These are phyloP conservation scores for Ceratocystis ficicola DNA, from an alignment of 2,329 filamentous ascomycete species.

Conservation along the genomic window DNA sequence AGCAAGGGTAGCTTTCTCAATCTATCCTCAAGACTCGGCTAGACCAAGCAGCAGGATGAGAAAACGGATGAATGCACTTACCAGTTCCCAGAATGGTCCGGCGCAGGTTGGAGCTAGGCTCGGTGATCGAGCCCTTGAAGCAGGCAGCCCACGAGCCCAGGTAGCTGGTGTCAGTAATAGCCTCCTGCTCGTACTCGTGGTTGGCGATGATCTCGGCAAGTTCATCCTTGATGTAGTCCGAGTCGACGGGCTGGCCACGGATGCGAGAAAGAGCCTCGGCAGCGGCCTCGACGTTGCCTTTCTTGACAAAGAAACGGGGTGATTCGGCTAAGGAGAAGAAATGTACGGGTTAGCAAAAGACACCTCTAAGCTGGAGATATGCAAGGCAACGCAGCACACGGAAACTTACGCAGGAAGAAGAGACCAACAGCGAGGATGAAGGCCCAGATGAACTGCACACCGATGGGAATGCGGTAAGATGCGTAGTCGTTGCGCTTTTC, in stretches of 20 bases:
- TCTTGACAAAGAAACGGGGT: constrained; percentile 75
- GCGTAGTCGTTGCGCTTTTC: constrained; percentile 48
- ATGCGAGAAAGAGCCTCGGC: constrained; percentile 51
- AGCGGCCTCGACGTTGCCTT: constrained; percentile 55
- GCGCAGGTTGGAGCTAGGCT: constrained; percentile 55
- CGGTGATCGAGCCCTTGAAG: constrained; percentile 51
- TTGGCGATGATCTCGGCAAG: constrained; percentile 80
- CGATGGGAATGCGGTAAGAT: constrained; percentile 71
- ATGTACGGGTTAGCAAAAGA: neutral
- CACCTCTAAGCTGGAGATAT: neutral
- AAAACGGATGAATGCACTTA: constrained; percentile 23
- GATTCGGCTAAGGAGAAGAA: constrained; percentile 47
- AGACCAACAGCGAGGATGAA: constrained; percentile 61
- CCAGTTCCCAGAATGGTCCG: constrained; percentile 57
- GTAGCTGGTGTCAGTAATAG: constrained; percentile 54
- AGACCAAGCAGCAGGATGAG: neutral
- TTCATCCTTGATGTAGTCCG: constrained; percentile 64
- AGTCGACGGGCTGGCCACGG: constrained; percentile 60
- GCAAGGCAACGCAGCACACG: neutral
- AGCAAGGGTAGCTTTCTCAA: neutral
- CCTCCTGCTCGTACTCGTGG: constrained; percentile 66
- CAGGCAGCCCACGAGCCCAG: constrained; percentile 56
- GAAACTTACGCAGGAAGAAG: constrained; percentile 47
- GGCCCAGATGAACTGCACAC: constrained; percentile 69
- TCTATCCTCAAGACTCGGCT: neutral